Evolutionary conservation across 495 filamentous ascomycete genomes (phyloP).

Genomic region (Lichenothelia convexa): DNA sequence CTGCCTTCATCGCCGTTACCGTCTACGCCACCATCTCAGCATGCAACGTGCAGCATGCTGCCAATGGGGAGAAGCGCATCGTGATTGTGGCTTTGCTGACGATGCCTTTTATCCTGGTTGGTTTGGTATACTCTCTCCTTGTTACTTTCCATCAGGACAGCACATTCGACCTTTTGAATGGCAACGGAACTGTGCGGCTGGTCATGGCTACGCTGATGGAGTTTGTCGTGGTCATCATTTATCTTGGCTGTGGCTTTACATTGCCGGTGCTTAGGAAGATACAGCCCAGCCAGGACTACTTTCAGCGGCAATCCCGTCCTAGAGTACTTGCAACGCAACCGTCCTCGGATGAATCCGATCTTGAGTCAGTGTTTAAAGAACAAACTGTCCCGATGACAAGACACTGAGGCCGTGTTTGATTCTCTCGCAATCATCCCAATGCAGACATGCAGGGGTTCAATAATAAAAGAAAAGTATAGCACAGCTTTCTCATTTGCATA

Average conservation of each 20-base stretch:
- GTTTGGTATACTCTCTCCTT: constrained; percentile 1
- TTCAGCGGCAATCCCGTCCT: too few relatives aligned
- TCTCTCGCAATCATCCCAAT: too few relatives aligned
- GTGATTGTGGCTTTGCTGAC: background rate
- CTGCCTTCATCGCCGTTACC: background rate
- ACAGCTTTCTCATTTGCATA: too few relatives aligned
- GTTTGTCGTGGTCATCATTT: constrained; percentile 1
- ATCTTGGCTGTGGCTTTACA: background rate
- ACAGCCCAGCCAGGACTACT: too few relatives aligned
- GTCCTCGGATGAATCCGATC: too few relatives aligned
- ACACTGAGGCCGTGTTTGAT: too few relatives aligned
- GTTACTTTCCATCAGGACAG: constrained; percentile 1
- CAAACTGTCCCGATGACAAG: too few relatives aligned
- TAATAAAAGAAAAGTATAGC: too few relatives aligned
- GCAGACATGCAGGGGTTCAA: too few relatives aligned
- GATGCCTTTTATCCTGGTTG: constrained; percentile 1
- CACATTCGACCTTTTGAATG: constrained; percentile 1
- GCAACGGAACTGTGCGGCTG: background rate
- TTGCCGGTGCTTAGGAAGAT: too few relatives aligned
- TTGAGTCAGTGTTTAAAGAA: too few relatives aligned
- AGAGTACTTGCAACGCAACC: too few relatives aligned
- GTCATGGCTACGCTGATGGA: constrained; percentile 1
- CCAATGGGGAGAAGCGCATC: background rate
- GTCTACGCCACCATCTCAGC: background rate
- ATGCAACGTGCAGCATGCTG: background rate